Evolutionary conservation across 1,284 basidiomycete genomes (phyloP).

Genomic region (Leccinum subatratum): DNA sequence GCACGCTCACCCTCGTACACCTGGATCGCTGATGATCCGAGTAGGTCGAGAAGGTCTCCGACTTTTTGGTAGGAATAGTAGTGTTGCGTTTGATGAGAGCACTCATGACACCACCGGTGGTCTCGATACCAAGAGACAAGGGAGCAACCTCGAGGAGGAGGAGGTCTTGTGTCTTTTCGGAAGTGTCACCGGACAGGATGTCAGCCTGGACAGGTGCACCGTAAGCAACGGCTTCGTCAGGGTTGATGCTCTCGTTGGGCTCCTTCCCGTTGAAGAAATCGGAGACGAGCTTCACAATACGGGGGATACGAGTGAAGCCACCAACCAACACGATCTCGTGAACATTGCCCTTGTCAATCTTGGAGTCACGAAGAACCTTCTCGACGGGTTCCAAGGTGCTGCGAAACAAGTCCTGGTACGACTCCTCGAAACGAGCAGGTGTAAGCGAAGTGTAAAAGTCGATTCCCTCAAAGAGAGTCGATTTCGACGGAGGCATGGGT

Average conservation of each 20-base stretch:
- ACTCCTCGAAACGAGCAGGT: conserved; percentile 98
- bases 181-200: conserved; percentile 96
- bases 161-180: conserved; percentile 96
- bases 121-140: conserved; percentile 97
- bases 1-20: conserved; percentile 99
- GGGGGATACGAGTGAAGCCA: conserved; percentile 98
- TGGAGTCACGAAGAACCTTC: conserved; percentile 96
- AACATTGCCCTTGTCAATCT: conserved; percentile 94
- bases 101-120: conserved; percentile 98
- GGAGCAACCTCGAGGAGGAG: conserved; percentile 97
- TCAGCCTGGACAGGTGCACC: conserved; percentile 99
- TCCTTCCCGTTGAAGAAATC: conserved; percentile 99
- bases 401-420: conserved; percentile 97
- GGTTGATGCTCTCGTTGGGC: conserved; percentile 97
- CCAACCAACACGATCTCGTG: conserved; percentile 98
- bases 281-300: conserved; percentile 95
- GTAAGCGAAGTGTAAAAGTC: conserved; percentile 99
- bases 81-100: conserved; percentile 98
- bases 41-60: conserved; percentile 98
- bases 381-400: conserved; percentile 96
- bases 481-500: conserved; percentile 97
- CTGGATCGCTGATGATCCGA: conserved; percentile 99
- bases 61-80: conserved; percentile 98
- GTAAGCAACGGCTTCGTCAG: conserved; percentile 98
- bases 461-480: conserved; percentile 97